These are phyloP conservation scores for Eimeria necatrix DNA, from an alignment of 169 alveolate species.

Conservation along the genomic window DNA sequence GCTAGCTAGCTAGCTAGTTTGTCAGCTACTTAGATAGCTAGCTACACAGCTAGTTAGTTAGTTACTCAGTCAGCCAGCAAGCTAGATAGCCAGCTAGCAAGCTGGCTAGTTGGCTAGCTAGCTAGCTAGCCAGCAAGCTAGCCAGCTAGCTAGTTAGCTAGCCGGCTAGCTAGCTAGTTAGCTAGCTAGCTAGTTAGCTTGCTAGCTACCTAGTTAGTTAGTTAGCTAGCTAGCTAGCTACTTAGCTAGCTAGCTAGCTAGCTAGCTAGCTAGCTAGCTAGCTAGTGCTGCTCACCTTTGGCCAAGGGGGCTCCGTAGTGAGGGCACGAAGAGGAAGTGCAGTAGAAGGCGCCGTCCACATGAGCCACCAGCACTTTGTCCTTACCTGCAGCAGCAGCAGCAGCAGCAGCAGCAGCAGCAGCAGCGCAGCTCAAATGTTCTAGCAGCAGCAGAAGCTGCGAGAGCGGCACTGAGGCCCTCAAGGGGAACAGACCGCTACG, in stretches of 20 bases:
- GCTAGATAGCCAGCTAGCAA: no score
- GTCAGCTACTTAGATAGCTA: no score
- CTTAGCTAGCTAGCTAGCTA: neutral
- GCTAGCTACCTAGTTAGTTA: no score
- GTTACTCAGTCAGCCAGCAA: no score
- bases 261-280: constrained; percentile 14
- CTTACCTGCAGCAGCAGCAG: constrained; percentile 71
- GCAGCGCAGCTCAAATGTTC: neutral
- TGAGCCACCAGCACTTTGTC: constrained; percentile 75
- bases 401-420: constrained; percentile 44
- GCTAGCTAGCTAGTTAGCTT: no score
- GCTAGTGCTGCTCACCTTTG: constrained; percentile 72
- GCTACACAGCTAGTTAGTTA: no score
- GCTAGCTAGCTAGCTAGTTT: no score
- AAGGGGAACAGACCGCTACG: neutral
- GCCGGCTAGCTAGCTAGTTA: no score
- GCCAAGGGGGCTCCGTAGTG: constrained; percentile 82
- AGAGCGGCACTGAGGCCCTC: neutral
- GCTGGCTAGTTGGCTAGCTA: no score
- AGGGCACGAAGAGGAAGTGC: constrained; percentile 81
- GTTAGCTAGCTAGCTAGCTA: neutral
- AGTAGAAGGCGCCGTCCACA: constrained; percentile 71
- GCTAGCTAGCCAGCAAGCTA: no score
- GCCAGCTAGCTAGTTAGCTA: no score
- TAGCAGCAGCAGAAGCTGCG: constrained; percentile 22